Evolutionary conservation across 2,329 filamentous ascomycete species (phyloP).

Genomic region (Chaetomium olivaceum): DNA sequence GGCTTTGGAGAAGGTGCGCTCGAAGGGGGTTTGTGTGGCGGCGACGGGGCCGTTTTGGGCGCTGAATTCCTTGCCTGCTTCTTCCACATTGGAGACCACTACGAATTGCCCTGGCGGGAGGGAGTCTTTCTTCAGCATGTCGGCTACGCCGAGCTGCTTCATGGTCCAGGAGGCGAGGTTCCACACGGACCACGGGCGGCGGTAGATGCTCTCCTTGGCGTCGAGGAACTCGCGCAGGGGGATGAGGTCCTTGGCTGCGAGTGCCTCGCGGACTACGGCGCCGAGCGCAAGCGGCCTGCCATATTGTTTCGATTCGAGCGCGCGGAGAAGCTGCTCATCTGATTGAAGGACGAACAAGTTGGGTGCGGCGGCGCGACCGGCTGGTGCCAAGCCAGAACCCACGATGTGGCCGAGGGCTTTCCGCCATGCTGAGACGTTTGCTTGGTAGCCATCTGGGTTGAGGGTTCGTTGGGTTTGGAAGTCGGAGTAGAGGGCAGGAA

Average conservation of each 20-base stretch:
- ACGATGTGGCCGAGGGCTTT: conserved; percentile 37
- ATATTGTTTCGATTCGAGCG: conserved; percentile 73
- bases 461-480: conserved; percentile 35
- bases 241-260: conserved; percentile 68
- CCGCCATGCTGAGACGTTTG: conserved; percentile 42
- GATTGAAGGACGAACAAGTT: conserved; percentile 56
- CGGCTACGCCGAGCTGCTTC: conserved; percentile 65
- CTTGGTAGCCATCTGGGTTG: conserved; percentile 37
- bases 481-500: conserved; percentile 36
- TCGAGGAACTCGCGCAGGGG: conserved; percentile 67
- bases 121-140: conserved; percentile 51
- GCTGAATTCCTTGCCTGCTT: conserved; percentile 56
- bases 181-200: conserved; percentile 65
- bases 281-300: conserved; percentile 80
- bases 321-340: conserved; percentile 65
- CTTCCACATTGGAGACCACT: conserved; percentile 62
- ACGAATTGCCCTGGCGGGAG: conserved; percentile 65
- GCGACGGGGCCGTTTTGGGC: conserved; percentile 46
- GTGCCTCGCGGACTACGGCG: conserved; percentile 73
- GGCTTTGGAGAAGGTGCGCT: conserved; percentile 66
- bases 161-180: conserved; percentile 74
- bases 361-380: conserved; percentile 33
- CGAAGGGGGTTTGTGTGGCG: conserved; percentile 56
- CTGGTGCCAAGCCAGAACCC: conserved; percentile 37
- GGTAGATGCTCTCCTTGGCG: conserved; percentile 69